phyloP scores from a whole-genome alignment of 371 early-diverging fungal genomes.

The Dichotomocladium elegans region DNA sequence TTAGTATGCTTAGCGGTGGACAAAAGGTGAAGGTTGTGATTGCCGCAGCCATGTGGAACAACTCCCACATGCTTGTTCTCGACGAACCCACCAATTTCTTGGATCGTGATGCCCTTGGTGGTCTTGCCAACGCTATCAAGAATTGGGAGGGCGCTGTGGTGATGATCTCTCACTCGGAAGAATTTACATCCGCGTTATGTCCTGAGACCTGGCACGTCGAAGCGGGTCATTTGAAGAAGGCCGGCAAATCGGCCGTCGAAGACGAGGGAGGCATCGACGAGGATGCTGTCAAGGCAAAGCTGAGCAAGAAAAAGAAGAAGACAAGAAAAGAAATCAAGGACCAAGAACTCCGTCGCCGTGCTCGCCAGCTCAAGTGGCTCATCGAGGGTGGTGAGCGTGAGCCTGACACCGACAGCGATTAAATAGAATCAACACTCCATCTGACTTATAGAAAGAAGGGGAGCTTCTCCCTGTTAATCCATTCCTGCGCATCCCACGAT shows the following conservation, averaged over 20 bases:
- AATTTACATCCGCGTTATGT: constrained; percentile 78
- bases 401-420: constrained; percentile 69
- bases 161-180: constrained; percentile 84
- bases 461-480: too few species aligned
- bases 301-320: constrained; percentile 82
- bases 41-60: constrained; percentile 80
- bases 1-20: constrained; percentile 77
- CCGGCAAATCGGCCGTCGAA: constrained; percentile 58
- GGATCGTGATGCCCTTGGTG: constrained; percentile 86
- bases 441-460: too few species aligned
- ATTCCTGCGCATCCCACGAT: too few species aligned
- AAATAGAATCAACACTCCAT: constrained; percentile 6
- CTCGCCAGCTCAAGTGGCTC: constrained; percentile 71
- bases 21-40: constrained; percentile 88
- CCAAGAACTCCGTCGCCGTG: constrained; percentile 65
- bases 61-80: constrained; percentile 78
- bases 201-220: constrained; percentile 79
- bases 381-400: constrained; percentile 66
- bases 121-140: constrained; percentile 75
- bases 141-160: constrained; percentile 83
- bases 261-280: constrained; percentile 61
- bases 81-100: constrained; percentile 90
- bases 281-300: constrained; percentile 55
- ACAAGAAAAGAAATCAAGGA: constrained; percentile 73
- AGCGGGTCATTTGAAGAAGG: constrained; percentile 48